phyloP scores from a whole-genome alignment of 768 basidiomycete species.

The Nidularia pulvinata region DNA sequence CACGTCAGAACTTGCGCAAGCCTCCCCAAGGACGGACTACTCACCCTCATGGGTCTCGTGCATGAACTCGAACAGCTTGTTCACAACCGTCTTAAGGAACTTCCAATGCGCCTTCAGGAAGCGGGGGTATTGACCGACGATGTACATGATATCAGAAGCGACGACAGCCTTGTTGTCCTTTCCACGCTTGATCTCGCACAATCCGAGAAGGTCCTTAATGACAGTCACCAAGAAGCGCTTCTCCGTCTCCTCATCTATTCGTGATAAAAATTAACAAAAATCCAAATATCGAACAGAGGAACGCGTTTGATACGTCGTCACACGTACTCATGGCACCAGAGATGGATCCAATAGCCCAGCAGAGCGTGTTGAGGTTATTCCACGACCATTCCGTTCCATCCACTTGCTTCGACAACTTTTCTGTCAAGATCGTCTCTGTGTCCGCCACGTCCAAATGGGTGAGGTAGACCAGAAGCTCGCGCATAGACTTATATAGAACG shows the following conservation, averaged over 20 bases:
- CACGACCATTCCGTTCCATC: constrained; percentile 99
- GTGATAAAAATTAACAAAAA: not conserved
- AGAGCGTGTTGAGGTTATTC: constrained; percentile 98
- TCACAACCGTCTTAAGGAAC: constrained; percentile 99
- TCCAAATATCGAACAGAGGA: constrained; percentile 8
- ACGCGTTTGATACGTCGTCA: too few species aligned
- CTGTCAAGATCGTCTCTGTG: constrained; percentile 96
- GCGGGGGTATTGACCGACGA: constrained; percentile 98
- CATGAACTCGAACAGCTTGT: constrained; percentile 99
- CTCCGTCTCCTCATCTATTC: constrained; percentile 94
- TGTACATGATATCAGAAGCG: constrained; percentile 96
- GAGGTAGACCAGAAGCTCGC: constrained; percentile 95
- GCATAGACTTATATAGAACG: constrained; percentile 98
- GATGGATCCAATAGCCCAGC: constrained; percentile 99
- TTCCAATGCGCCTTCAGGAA: constrained; percentile 99
- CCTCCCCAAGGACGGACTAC: constrained; percentile 10
- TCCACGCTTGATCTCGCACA: constrained; percentile 98
- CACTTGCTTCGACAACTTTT: constrained; percentile 97
- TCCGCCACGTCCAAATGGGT: constrained; percentile 96
- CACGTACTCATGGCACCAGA: constrained; percentile 98
- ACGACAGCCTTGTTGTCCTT: constrained; percentile 99
- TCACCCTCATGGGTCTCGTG: constrained; percentile 98
- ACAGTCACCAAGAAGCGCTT: constrained; percentile 99
- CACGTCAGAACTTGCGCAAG: not conserved
- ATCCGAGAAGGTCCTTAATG: constrained; percentile 96